A percentile compares a stretch with the other conserved stretches of the same genome.
Evolutionary conservation across 2,329 filamentous ascomycete genomes (phyloP).

Genomic region (Dactylonectria macrodidyma): DNA sequence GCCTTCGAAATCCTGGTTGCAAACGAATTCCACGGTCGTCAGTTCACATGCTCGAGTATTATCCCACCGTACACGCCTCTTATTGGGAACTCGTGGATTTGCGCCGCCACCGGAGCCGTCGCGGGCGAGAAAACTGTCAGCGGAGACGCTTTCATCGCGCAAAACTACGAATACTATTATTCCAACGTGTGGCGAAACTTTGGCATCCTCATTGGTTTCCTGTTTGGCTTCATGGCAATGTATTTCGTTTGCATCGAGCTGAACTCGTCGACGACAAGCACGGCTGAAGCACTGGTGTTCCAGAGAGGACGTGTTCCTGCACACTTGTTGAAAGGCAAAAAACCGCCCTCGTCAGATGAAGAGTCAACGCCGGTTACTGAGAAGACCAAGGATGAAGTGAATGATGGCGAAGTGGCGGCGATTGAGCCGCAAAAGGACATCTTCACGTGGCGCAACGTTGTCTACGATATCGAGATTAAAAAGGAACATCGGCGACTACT

Average conservation of each 20-base stretch:
- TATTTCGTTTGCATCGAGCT: constrained; percentile 77
- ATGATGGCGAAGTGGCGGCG: constrained; percentile 43
- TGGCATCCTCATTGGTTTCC: constrained; percentile 76
- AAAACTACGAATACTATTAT: constrained; percentile 70
- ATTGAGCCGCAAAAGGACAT: constrained; percentile 67
- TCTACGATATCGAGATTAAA: constrained; percentile 82
- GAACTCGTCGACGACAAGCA: constrained; percentile 74
- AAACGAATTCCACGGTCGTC: constrained; percentile 77
- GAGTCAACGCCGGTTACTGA: constrained; percentile 48
- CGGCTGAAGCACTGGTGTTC: constrained; percentile 80
- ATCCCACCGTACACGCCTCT: constrained; percentile 63
- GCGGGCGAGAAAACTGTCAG: constrained; percentile 68
- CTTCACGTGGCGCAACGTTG: constrained; percentile 86
- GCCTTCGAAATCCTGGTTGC: constrained; percentile 80
- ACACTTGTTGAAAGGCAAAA: constrained; percentile 53
- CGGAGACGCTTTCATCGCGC: constrained; percentile 73
- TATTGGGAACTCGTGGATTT: constrained; percentile 65
- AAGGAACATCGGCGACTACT: constrained; percentile 78
- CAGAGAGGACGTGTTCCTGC: constrained; percentile 67
- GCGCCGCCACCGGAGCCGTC: constrained; percentile 67
- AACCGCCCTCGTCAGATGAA: constrained; percentile 48
- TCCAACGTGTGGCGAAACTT: constrained; percentile 77
- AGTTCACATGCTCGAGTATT: constrained; percentile 69
- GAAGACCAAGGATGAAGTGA: constrained; percentile 29
- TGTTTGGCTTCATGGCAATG: constrained; percentile 73